A percentile compares a stretch with the other conserved stretches of the same genome.
phyloP scores from a whole-genome alignment of 805 yeast species.

The Naumovozyma baii region DNA sequence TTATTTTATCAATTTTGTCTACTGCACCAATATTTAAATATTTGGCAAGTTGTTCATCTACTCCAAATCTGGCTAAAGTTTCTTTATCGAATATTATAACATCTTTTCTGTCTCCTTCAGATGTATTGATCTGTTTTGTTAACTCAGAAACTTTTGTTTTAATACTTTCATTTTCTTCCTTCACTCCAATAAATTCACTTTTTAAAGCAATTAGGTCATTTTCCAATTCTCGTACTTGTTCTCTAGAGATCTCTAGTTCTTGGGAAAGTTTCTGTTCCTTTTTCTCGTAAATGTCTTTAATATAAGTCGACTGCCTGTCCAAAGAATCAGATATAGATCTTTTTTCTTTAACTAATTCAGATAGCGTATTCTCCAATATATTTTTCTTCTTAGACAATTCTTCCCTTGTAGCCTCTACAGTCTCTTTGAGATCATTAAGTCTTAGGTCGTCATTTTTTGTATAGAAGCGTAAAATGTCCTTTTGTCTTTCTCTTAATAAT shows the following conservation, averaged over 20 bases:
- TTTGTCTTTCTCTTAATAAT: neutral
- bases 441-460: neutral
- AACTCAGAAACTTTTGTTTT: neutral
- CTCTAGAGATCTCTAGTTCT: neutral
- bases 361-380: neutral
- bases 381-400: neutral
- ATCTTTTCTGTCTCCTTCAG: neutral
- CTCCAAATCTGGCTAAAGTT: neutral
- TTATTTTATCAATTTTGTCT: conserved; percentile 22
- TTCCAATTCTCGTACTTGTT: neutral
- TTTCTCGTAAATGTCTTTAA: neutral
- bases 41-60: neutral
- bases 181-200: neutral
- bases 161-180: neutral
- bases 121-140: no score
- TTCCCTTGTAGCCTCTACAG: neutral
- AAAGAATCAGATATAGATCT: neutral
- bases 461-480: conserved; percentile 1
- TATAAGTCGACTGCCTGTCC: neutral
- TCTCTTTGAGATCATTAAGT: neutral
- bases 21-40: conserved; percentile 12
- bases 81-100: neutral
- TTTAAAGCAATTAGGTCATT: neutral
- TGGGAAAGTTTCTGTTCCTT: neutral
- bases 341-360: neutral